Base-by-base conservation (phyloP, 148 eudicot genomes). In the Diospyros kaki region DNA sequence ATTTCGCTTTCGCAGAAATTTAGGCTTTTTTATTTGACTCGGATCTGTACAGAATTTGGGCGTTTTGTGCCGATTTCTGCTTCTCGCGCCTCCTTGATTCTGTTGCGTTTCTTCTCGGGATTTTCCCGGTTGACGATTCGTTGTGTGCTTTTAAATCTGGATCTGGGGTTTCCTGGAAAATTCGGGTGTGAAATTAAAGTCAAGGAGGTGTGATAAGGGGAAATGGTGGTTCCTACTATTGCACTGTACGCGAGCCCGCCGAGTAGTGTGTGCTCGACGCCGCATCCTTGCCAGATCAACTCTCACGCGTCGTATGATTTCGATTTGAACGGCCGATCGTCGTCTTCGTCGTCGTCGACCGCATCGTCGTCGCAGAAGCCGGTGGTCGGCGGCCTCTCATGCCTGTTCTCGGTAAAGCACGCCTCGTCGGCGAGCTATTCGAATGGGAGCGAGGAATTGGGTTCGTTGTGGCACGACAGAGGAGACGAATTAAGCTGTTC, bases 221-320 rank as follows among this genome's bases (percentile, higher is more conserved):
- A 76, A 73, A 92, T 92, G 98, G 89, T 86, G 89, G 94, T 95
- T 46, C 89, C 97, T 28, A 84, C 97, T 3, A 90, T 95, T 58
- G 96, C 97, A 39, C 67, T 93, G 53, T 92, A 90, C 65, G 91
- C 89, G 52, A 94, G 83, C 68, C 88, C 98, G 40, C 89, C 97
- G 7, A 86, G 93, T 73, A 86, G 85, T 75, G 75, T 89, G 9
- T 84, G 92, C 55, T 86, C 98, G n/a, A 64, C 88, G 68, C 81
- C 90, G 2, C 80, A 88, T 74, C 76, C 82, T 3, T 86, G 86
- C 55, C 87, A 90, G 76, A 84, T 90, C 81, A 85, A 76, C 55
- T 78, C 91, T 12, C 88, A 86, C 68, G 73, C 89, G 0, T 79
- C 91, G 0, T 81, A 85, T 59, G 98, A 95, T 41, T 85, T 90